These are phyloP conservation scores for Monilinia fructicola DNA, from an alignment of 2,329 filamentous ascomycete species.

Conservation along the genomic window DNA sequence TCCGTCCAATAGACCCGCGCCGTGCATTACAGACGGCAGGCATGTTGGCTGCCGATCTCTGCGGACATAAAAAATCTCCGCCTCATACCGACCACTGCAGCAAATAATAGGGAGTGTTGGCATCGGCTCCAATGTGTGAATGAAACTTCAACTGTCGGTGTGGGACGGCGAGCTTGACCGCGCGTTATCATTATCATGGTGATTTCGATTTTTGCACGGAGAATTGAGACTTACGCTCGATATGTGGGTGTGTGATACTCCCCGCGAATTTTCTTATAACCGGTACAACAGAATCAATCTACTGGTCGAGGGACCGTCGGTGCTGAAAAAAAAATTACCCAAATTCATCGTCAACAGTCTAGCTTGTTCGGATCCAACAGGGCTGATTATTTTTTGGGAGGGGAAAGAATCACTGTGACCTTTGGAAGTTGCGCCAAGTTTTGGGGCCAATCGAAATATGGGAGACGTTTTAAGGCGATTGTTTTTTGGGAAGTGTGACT, in stretches of 20 bases:
- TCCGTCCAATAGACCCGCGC: too few relatives aligned
- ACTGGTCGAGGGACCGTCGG: not conserved
- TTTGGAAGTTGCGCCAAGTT: not conserved
- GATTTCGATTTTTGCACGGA: too few relatives aligned
- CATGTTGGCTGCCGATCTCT: too few relatives aligned
- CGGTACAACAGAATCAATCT: not conserved
- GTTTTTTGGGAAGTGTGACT: not conserved
- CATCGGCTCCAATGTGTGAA: too few relatives aligned
- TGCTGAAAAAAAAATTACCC: not conserved
- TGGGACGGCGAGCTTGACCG: too few relatives aligned
- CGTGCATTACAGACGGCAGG: too few relatives aligned
- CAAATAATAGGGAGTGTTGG: too few relatives aligned
- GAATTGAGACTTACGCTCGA: too few relatives aligned
- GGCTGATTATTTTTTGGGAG: not conserved
- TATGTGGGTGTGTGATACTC: not conserved
- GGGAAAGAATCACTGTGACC: not conserved
- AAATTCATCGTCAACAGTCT: not conserved
- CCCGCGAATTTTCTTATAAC: not conserved
- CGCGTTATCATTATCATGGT: too few relatives aligned
- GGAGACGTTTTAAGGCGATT: not conserved
- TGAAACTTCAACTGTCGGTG: too few relatives aligned
- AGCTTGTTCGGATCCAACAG: not conserved
- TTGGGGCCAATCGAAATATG: not conserved
- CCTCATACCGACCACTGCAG: too few relatives aligned
- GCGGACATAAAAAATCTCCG: too few relatives aligned